These are phyloP conservation scores for Diplodia mutila DNA, from an alignment of 2,329 filamentous ascomycete species.

Conservation along the genomic window DNA sequence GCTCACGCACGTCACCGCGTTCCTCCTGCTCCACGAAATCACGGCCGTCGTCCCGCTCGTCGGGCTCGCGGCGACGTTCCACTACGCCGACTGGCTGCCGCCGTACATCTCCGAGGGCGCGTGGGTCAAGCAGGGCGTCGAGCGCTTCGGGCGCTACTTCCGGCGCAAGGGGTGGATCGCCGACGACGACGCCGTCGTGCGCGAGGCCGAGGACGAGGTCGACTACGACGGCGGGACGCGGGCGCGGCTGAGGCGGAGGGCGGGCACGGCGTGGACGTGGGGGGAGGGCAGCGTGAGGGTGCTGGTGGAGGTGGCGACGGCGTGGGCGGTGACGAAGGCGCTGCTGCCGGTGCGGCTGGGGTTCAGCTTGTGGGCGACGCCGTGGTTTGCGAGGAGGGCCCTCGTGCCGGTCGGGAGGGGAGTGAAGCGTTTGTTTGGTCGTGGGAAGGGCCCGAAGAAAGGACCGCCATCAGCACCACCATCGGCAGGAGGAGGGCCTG, in stretches of 20 bases:
- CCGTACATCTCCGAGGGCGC: conserved; percentile 56
- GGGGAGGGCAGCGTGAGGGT: conserved; percentile 49
- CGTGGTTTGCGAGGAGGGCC: conserved; percentile 77
- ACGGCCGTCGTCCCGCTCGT: conserved; percentile 83
- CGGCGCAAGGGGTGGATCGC: conserved; percentile 73
- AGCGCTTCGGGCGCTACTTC: conserved; percentile 77
- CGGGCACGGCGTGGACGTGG: conserved; percentile 42
- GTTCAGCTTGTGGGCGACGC: conserved; percentile 83
- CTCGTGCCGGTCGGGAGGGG: conserved; percentile 1
- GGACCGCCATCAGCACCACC: too few species aligned
- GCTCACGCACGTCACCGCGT: conserved; percentile 79
- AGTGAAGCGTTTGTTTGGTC: neutral
- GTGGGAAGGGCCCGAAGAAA: neutral
- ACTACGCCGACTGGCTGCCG: conserved; percentile 78
- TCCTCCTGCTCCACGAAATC: conserved; percentile 87
- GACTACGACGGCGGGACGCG: conserved; percentile 32
- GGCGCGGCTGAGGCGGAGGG: conserved; percentile 34
- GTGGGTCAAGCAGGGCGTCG: conserved; percentile 65
- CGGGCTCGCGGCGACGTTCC: conserved; percentile 74
- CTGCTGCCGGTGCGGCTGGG: conserved; percentile 77
- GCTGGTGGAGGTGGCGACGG: conserved; percentile 68
- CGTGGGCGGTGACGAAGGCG: conserved; percentile 88
- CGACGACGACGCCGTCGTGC: conserved; percentile 36
- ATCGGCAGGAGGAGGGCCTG: neutral
- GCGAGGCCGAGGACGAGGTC: conserved; percentile 49